Conservation (phyloP, 768 basidiomycete genomes). For the Clitopilus hobsonii region DNA sequence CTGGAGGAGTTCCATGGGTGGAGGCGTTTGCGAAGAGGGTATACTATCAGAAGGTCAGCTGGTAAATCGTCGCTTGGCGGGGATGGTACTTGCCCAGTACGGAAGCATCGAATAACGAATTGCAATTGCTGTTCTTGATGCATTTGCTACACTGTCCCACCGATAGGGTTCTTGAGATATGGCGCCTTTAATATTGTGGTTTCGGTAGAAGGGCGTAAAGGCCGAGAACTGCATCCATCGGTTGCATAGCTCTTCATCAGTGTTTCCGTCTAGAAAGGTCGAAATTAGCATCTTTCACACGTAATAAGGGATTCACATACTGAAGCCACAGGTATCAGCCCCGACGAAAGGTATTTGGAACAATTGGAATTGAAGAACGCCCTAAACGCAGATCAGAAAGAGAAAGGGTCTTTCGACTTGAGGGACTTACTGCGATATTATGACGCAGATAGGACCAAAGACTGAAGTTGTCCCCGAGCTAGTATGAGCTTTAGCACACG, state of each 20-base stretch:
- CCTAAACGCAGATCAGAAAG: constrained; percentile 27
- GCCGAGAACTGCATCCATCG: constrained; percentile 87
- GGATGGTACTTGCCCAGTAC: constrained; percentile 59
- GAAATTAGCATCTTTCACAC: constrained; percentile 8
- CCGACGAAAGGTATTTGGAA: constrained; percentile 85
- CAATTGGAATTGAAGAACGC: constrained; percentile 76
- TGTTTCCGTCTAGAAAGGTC: constrained; percentile 43
- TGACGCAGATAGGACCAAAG: constrained; percentile 69
- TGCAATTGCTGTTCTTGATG: constrained; percentile 67
- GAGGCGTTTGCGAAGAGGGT: constrained; percentile 71
- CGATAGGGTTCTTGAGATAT: constrained; percentile 76
- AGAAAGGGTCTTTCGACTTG: not conserved
- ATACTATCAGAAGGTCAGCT: constrained; percentile 36
- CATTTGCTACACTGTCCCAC: constrained; percentile 77
- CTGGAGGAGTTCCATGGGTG: constrained; percentile 57
- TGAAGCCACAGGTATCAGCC: constrained; percentile 71
- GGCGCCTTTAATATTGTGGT: constrained; percentile 65
- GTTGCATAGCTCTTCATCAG: constrained; percentile 76
- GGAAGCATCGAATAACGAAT: constrained; percentile 69
- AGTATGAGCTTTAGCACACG: constrained; percentile 4
- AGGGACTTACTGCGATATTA: constrained; percentile 41
- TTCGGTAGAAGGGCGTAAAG: constrained; percentile 79
- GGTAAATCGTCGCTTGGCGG: constrained; percentile 1
- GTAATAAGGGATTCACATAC: constrained; percentile 22
- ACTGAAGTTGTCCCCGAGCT: constrained; percentile 77